Percentiles rank a stretch among this genome's conserved stretches.
Evolutionary conservation across 371 early-diverging fungal genomes (phyloP).

Genomic region (Mycotypha africana): DNA sequence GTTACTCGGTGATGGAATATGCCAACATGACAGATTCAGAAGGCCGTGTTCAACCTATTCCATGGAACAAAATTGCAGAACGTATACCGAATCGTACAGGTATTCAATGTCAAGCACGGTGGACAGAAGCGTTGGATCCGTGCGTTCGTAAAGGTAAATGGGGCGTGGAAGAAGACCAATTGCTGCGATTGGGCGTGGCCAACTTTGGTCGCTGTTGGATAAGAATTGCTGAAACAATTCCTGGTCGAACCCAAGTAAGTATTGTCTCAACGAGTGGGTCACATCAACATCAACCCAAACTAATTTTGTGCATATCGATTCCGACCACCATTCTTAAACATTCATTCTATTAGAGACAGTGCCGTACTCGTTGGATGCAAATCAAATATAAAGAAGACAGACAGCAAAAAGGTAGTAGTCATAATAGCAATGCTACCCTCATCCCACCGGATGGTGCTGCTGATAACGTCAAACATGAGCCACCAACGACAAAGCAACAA

Average conservation of each 20-base stretch:
- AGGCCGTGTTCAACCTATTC: constrained; percentile 47
- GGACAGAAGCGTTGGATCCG: constrained; percentile 73
- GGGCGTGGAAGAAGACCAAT: constrained; percentile 56
- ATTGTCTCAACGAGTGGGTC: not conserved
- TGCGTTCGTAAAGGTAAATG: constrained; percentile 64
- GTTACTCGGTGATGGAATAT: constrained; percentile 41
- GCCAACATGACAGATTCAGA: constrained; percentile 40
- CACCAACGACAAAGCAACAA: no score
- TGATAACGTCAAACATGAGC: no score
- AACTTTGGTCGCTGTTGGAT: constrained; percentile 64
- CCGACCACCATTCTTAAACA: not conserved
- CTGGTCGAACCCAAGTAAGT: constrained; percentile 56
- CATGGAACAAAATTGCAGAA: constrained; percentile 58
- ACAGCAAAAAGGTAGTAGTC: no score
- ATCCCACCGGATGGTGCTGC: no score
- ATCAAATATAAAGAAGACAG: constrained; percentile 47
- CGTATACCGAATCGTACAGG: constrained; percentile 58
- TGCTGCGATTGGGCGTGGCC: constrained; percentile 47
- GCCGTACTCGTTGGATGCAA: constrained; percentile 68
- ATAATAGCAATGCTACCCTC: no score
- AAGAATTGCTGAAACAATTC: constrained; percentile 62
- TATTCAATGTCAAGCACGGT: constrained; percentile 72
- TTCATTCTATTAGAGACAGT: constrained; percentile 46
- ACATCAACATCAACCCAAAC: no score
- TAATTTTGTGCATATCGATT: no score